phyloP scores from a whole-genome alignment of 106 monocot species.

The Cymbidium sinense region DNA sequence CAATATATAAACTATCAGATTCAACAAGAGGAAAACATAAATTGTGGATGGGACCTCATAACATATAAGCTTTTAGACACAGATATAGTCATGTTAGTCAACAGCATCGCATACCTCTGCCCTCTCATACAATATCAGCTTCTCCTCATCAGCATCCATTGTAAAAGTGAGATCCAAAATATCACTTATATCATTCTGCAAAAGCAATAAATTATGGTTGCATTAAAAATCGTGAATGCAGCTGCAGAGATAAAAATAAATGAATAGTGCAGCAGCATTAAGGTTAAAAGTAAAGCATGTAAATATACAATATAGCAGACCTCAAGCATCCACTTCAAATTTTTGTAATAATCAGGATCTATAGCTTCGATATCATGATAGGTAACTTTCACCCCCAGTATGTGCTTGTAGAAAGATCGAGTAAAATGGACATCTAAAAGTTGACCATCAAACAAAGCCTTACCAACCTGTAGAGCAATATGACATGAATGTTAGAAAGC shows the following conservation, averaged over 20 bases:
- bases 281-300: background rate
- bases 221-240: background rate
- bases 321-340: constrained; percentile 99
- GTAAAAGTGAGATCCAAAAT: constrained; percentile 89
- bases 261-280: too few relatives aligned
- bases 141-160: constrained; percentile 99
- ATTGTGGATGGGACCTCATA: background rate
- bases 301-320: constrained; percentile 21
- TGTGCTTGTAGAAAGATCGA: constrained; percentile 97
- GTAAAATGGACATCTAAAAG: constrained; percentile 99
- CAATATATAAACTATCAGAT: background rate
- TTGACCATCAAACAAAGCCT: constrained; percentile 93
- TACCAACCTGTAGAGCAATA: constrained; percentile 82
- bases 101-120: constrained; percentile 43
- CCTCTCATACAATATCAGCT: constrained; percentile 86
- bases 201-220: background rate
- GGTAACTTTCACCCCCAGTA: constrained; percentile 92
- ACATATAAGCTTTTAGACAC: background rate
- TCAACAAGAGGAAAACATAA: background rate
- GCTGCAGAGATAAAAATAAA: too few relatives aligned
- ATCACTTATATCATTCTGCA: constrained; percentile 94
- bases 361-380: constrained; percentile 98
- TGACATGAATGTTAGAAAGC: background rate
- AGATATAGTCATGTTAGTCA: background rate
- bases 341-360: constrained; percentile 92